phyloP scores from a whole-genome alignment of 2,329 filamentous ascomycete species.

The Sarocladium oryzae region DNA sequence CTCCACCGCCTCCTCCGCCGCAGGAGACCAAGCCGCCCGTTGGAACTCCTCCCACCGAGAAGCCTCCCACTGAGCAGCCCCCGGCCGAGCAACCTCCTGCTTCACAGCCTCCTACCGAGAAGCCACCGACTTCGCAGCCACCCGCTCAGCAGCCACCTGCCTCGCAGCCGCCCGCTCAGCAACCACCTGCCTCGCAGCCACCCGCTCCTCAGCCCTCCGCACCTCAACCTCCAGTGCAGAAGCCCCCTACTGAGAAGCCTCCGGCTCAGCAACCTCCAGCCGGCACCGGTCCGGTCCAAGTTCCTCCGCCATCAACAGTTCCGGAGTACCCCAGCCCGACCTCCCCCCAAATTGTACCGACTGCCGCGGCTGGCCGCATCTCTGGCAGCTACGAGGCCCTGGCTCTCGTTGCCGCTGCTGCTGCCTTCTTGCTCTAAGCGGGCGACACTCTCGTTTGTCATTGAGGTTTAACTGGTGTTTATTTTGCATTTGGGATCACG shows the following conservation, averaged over 20 bases:
- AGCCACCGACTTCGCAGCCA: no score
- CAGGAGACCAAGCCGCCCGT: not conserved
- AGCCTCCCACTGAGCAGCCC: not conserved
- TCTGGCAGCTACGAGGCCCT: constrained; percentile 21
- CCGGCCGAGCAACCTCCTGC: not conserved
- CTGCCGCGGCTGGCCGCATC: constrained; percentile 26
- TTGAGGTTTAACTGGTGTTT: no score
- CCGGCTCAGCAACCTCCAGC: not conserved
- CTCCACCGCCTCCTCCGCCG: not conserved
- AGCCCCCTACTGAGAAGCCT: not conserved
- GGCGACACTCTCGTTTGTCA: not conserved
- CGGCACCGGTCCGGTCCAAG: not conserved
- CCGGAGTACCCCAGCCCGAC: constrained; percentile 13
- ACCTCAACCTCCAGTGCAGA: not conserved
- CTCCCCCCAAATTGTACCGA: constrained; percentile 18
- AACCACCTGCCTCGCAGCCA: not conserved
- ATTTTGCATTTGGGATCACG: constrained; percentile 1
- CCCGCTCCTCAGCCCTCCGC: not conserved
- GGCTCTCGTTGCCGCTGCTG: constrained; percentile 25
- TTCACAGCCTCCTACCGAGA: not conserved
- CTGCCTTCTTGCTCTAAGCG: constrained; percentile 27
- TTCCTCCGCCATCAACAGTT: constrained; percentile 3
- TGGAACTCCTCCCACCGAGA: not conserved
- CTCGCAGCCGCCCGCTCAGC: not conserved
- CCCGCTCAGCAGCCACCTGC: not conserved